Percentiles rank a stretch among this genome's conserved stretches.
These are phyloP conservation scores for Apiotrichum mycotoxinovorans DNA, from an alignment of 1,284 basidiomycete genomes.

Conservation along the genomic window DNA sequence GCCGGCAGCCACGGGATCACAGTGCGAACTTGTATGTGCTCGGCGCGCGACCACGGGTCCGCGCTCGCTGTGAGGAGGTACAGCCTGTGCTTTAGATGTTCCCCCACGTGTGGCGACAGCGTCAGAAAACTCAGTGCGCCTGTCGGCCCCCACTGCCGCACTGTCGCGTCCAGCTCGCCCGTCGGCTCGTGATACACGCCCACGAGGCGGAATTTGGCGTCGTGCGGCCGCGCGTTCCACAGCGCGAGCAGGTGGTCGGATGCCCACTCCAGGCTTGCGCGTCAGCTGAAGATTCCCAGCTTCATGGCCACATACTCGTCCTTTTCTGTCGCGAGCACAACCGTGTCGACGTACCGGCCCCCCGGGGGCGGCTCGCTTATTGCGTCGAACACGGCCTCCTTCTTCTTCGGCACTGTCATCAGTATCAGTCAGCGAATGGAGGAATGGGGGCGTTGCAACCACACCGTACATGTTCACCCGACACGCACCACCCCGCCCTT, in stretches of 20 bases:
- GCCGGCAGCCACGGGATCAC: constrained; percentile 3
- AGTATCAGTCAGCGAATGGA: neutral
- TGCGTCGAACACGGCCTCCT: neutral
- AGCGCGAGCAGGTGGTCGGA: neutral
- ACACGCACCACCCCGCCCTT: neutral
- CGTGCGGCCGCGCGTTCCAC: neutral
- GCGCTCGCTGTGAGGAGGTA: neutral
- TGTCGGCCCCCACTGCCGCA: neutral
- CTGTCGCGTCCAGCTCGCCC: neutral
- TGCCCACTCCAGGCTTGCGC: neutral
- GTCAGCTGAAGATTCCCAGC: no score
- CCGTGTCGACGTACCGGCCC: neutral
- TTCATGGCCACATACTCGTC: neutral
- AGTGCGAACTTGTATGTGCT: constrained; percentile 2
- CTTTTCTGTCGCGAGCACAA: constrained; percentile 2
- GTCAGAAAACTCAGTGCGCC: constrained; percentile 1
- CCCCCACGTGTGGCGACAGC: neutral
- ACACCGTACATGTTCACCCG: no score
- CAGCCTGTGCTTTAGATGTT: neutral
- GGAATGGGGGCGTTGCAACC: neutral
- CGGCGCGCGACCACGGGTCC: neutral
- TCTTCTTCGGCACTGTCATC: neutral
- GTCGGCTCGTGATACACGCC: constrained; percentile 5
- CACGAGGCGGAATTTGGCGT: constrained; percentile 3
- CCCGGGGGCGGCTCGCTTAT: neutral